Evolutionary conservation across 345 rosid species (phyloP).

Genomic region (Eucalyptus cloeziana): DNA sequence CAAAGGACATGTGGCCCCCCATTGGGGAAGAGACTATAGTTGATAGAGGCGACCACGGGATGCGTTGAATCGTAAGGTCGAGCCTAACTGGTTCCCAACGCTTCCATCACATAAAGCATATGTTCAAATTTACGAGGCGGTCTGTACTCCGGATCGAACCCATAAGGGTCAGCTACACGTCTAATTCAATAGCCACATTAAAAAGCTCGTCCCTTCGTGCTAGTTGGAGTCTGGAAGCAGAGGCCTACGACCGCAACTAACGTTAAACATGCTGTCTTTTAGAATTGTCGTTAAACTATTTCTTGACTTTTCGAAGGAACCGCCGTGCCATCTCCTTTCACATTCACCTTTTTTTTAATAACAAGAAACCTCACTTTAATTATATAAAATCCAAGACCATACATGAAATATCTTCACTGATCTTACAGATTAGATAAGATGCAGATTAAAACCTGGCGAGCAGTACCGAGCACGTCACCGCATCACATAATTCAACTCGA

Average conservation of each 20-base stretch:
- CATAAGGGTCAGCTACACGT: not conserved
- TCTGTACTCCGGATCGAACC: not conserved
- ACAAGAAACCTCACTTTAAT: not conserved
- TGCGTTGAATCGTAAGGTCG: not conserved
- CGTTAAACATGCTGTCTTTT: not conserved
- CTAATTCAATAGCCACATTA: not conserved
- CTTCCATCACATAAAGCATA: not conserved
- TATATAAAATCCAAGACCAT: not conserved
- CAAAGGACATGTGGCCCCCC: not conserved
- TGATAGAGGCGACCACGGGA: not conserved
- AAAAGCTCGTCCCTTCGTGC: not conserved
- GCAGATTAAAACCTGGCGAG: not conserved
- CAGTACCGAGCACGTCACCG: no score
- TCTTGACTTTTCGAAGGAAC: not conserved
- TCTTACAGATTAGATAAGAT: not conserved
- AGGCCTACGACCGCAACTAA: not conserved
- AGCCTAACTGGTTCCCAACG: not conserved
- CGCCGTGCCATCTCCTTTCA: not conserved
- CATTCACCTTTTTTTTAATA: not conserved
- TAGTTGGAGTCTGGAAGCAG: no score
- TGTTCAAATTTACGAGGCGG: not conserved
- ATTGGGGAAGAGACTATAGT: not conserved
- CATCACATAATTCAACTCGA: not conserved
- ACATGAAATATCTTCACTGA: not conserved
- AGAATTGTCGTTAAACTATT: not conserved